Percentiles rank a stretch among this genome's conserved stretches.
Conservation (phyloP, 2,329 filamentous ascomycete species). For the Alternaria sp. region DNA sequence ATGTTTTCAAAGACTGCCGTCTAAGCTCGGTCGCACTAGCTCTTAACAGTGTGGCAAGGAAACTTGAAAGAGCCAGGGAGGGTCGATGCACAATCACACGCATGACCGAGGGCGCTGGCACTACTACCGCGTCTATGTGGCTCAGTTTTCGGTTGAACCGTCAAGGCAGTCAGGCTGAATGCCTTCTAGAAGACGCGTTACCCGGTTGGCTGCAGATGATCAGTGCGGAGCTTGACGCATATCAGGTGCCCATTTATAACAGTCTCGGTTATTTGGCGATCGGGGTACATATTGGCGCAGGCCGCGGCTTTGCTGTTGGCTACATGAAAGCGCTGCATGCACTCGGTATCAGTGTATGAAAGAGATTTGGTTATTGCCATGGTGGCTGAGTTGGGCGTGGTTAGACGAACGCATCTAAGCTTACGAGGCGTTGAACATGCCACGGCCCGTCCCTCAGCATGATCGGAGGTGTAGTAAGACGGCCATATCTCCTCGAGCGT, state of each 20-base stretch:
- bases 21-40: constrained; percentile 1
- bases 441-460: constrained; percentile 44
- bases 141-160: constrained; percentile 25
- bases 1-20: constrained; percentile 16
- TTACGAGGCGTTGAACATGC: constrained; percentile 23
- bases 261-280: constrained; percentile 50
- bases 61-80: not conserved
- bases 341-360: not conserved
- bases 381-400: not conserved
- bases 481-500: constrained; percentile 4
- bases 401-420: constrained; percentile 7
- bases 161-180: constrained; percentile 28
- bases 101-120: constrained; percentile 1
- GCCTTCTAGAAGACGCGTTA: constrained; percentile 39
- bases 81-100: constrained; percentile 3
- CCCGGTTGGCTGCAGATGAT: constrained; percentile 32
- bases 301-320: constrained; percentile 29
- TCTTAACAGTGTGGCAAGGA: not conserved
- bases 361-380: not conserved
- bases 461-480: constrained; percentile 23
- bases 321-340: constrained; percentile 38
- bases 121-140: constrained; percentile 10
- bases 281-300: constrained; percentile 20
- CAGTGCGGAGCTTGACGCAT: constrained; percentile 39
- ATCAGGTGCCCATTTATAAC: constrained; percentile 41